Conservation (phyloP, 2,329 filamentous ascomycete species). For the Fusarium sp. region DNA sequence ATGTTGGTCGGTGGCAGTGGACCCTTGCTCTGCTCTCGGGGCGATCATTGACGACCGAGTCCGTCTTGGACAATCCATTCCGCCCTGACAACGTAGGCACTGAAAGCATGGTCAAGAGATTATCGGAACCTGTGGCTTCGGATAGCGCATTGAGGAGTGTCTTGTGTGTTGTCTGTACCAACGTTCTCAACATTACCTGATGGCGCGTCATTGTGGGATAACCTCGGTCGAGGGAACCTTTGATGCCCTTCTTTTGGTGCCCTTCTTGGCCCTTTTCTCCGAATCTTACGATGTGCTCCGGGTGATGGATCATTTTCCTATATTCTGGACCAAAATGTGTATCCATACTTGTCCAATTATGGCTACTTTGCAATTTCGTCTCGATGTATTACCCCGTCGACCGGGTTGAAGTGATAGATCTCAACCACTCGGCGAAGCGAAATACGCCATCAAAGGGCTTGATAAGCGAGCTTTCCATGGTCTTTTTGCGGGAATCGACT, state of each 20-base stretch:
- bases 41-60: conserved; percentile 14
- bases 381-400: background rate
- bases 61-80: conserved; percentile 36
- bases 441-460: conserved; percentile 67
- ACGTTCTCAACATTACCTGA: conserved; percentile 56
- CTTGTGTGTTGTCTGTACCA: conserved; percentile 34
- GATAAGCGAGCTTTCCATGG: conserved; percentile 55
- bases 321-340: background rate
- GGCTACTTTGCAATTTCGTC: background rate
- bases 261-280: background rate
- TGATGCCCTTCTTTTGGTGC: background rate
- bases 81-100: conserved; percentile 16
- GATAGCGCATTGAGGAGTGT: conserved; percentile 17
- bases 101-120: conserved; percentile 18
- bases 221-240: background rate
- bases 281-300: background rate
- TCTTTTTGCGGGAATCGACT: conserved; percentile 36
- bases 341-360: background rate
- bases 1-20: conserved; percentile 20
- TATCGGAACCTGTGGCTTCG: conserved; percentile 23
- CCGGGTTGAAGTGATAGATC: background rate
- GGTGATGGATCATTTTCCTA: background rate
- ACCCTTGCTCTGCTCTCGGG: conserved; percentile 26
- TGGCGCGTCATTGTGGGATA: conserved; percentile 8
- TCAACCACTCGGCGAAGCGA: conserved; percentile 66